Conservation (phyloP, 345 rosid species). For the Acer saccharum region DNA sequence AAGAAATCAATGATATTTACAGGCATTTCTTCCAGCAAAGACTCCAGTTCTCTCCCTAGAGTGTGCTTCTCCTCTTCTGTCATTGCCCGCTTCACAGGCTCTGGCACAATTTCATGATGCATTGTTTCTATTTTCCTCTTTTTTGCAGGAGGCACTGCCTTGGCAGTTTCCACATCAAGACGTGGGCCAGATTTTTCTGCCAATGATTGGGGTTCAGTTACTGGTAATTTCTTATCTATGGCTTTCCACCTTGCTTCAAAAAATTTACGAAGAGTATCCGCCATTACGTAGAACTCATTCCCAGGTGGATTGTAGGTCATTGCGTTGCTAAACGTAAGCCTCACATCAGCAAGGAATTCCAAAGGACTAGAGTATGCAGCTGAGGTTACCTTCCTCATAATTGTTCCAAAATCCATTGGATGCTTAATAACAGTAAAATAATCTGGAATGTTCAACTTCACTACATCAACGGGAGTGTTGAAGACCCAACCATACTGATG, state of each 20-base stretch:
- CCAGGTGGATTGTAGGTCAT: conserved; percentile 92
- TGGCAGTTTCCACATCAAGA: conserved; percentile 40
- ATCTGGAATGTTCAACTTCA: conserved; percentile 79
- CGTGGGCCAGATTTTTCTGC: conserved; percentile 34
- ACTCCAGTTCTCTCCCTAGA: conserved; percentile 61
- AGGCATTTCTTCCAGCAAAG: conserved; percentile 73
- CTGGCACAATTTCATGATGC: conserved; percentile 43
- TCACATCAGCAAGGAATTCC: conserved; percentile 81
- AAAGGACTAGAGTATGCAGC: conserved; percentile 72
- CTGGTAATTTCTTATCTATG: conserved; percentile 69
- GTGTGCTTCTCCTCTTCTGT: conserved; percentile 64
- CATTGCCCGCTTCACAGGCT: conserved; percentile 55
- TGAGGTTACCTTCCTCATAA: conserved; percentile 61
- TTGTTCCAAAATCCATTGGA: conserved; percentile 94
- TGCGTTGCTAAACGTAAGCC: conserved; percentile 84
- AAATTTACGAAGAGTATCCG: conserved; percentile 64
- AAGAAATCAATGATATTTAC: conserved; percentile 71
- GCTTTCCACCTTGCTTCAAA: conserved; percentile 87
- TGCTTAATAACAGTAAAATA: conserved; percentile 72
- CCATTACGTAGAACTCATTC: conserved; percentile 84
- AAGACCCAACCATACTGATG: conserved; percentile 87
- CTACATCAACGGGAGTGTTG: conserved; percentile 85
- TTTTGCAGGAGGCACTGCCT: conserved; percentile 50
- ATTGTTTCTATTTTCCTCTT: conserved; percentile 60
- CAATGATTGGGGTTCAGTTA: conserved; percentile 32